Base-by-base conservation (phyloP, 352 stramenopile species). In the Globisporangium spiculum region DNA sequence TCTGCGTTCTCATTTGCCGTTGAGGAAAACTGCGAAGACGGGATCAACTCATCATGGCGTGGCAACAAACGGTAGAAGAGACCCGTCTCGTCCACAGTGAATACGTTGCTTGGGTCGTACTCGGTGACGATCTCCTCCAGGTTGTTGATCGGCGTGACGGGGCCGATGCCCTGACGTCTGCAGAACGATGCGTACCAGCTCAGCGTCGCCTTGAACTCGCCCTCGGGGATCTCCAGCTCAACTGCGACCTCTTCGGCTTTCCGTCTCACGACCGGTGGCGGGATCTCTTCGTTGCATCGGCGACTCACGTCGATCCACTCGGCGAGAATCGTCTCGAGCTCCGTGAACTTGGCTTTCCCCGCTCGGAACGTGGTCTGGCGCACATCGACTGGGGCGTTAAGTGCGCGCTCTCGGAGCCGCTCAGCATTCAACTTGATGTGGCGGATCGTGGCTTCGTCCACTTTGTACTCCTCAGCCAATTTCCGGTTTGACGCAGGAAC, bases 391-490 rank as follows among this genome's bases (percentile, higher is more conserved):
- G 65, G 57, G 2, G 55, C 24, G 18, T 57, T 70, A 12, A 52
- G 46, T 8, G 65, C 57, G 46, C 65, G 65, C 3, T 55, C 22
- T 5, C 27, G 12, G 12, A 70, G 63, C 22, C 44, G 30, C 9
- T 26, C 44, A 2, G 65, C 48, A 48, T 70, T 70, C 46, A 60
- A 16, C 60, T 70, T 65, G 46, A 70, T 52, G 46, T 66, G 65
- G 44, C 65, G 65, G 14, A 67, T 67, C 66, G 59, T 67, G 8
- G 59, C 60, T 46, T 71, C 66, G 24, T 71, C 60, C 58, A 71
- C 60, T 18, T 30, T 62, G 58, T 52, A 71, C 22, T 52, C 41
- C 20, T 55, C 58, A 16, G 66, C 66, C 34, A 71, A 50, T 22
- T 66, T 66, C 9, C 66, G 57, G 58, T 66, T 71, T 52, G 66